Evolutionary conservation across 176 grass and related monocot species (phyloP), one percentile per base, ranked within the genome.

Genomic region (Ananas comosus): DNA sequence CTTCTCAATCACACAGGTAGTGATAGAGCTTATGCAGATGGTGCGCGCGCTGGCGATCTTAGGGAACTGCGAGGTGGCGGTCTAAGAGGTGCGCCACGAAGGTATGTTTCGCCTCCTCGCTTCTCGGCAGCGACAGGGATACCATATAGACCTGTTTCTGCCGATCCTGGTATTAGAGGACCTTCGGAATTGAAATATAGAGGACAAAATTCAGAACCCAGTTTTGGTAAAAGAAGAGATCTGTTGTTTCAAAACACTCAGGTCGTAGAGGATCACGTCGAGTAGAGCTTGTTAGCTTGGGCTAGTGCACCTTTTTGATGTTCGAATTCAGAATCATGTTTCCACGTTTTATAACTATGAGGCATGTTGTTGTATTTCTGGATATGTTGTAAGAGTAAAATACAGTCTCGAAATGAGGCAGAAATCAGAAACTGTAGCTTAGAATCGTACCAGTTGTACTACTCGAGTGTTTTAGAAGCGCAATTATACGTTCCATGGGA

Each of bases 171-270:
- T 70, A 73, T 87, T 81, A 79, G 88, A 78, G 76, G 64, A 23
- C 80, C 85, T 13, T 81, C 78, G n/a, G 88, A 91, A 61, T 61
- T 92, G 64, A 92, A 87, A 65, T 97, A 81, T 74, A 77, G 93
- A 69, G 88, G 89, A 17, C 92, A 90, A 77, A 85, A 79, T 66
- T 76, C 89, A 76, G 92, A 92, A 50, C 79, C 92, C 63, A 67
- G 89, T 68, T 92, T 97, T 54, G 76, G 82, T 63, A 92, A 90
- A 75, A 87, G 91, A 85, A 85, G 93, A 69, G 93, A 92, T 1
- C 4, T 76, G 42, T 66, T 92, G 64, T 97, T 83, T 83, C 68
- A 76, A 1, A 90, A 75, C 72, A 81, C 83, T 63, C 89, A 97
- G 73, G 13, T 81, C 66, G 74, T 72, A 72, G 89, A 97, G 67